Percentiles rank a stretch among this genome's conserved stretches.
Conservation (phyloP, 257 asterid species). For the Solanum dulcamara region DNA sequence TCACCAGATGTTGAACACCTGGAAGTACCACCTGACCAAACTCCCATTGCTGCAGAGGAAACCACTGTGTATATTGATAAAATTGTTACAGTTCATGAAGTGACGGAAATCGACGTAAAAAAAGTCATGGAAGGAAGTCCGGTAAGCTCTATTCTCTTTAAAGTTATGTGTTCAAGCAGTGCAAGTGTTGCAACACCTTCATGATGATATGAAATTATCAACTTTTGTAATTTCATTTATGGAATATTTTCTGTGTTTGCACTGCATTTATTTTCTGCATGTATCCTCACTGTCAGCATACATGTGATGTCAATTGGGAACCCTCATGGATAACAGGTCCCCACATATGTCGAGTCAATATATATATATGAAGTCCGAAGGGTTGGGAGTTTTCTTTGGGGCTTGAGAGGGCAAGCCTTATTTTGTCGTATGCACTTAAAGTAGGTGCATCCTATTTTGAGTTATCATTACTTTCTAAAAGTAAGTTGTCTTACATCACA, state of each 20-base stretch:
- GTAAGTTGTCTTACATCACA: not conserved
- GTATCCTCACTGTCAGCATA: not conserved
- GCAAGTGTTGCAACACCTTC: not conserved
- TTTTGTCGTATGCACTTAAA: not conserved
- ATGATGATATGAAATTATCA: not conserved
- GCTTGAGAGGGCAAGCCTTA: not conserved
- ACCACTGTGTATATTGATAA: conserved; percentile 63
- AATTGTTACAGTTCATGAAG: conserved; percentile 55
- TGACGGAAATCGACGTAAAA: conserved; percentile 32
- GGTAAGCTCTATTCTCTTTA: conserved; percentile 24
- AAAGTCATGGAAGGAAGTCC: conserved; percentile 23
- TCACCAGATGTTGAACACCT: conserved; percentile 19
- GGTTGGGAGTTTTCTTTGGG: not conserved
- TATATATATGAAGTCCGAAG: not conserved
- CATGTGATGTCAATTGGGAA: not conserved
- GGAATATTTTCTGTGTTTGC: not conserved
- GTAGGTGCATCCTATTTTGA: not conserved
- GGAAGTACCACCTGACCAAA: conserved; percentile 12
- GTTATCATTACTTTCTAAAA: not conserved
- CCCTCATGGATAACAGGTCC: not conserved
- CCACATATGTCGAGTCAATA: not conserved
- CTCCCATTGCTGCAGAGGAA: conserved; percentile 28
- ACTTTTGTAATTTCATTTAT: not conserved
- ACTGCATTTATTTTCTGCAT: not conserved
- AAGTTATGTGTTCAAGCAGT: not conserved